A percentile compares a stretch with the other conserved stretches of the same genome.
phyloP scores from a whole-genome alignment of 441 rosid genomes.

The Pelargonium fulgidum region DNA sequence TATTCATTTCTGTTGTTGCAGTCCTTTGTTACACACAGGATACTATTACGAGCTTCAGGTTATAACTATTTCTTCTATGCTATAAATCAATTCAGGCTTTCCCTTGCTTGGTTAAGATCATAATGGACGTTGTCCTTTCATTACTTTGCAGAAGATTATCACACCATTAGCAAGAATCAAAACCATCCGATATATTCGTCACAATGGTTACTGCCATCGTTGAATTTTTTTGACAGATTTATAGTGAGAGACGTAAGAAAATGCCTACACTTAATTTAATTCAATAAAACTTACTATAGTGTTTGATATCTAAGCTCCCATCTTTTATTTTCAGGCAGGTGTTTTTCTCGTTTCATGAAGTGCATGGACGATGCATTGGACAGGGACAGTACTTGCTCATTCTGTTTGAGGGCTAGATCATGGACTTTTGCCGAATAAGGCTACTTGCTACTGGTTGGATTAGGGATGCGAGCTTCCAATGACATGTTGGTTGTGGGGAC shows the following conservation, averaged over 20 bases:
- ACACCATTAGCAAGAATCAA: conserved; percentile 21
- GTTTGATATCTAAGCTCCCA: neutral
- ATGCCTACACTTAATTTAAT: neutral
- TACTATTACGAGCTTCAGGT: conserved; percentile 46
- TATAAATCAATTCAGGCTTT: neutral
- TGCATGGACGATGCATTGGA: neutral
- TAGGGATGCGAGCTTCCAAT: too few relatives aligned
- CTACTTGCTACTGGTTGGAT: too few relatives aligned
- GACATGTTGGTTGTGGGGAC: too few relatives aligned
- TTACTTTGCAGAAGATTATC: conserved; percentile 37
- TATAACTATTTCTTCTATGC: neutral
- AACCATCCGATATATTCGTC: conserved; percentile 27
- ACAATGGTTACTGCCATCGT: conserved; percentile 66
- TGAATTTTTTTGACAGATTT: conserved; percentile 46
- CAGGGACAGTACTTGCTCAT: too few relatives aligned
- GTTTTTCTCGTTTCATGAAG: conserved; percentile 31
- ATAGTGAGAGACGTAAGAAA: conserved; percentile 51
- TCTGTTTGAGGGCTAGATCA: too few relatives aligned
- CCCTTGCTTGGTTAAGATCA: neutral
- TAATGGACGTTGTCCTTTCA: neutral
- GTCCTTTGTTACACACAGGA: conserved; percentile 72
- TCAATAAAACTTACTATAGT: neutral
- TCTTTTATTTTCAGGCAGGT: conserved; percentile 35
- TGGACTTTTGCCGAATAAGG: too few relatives aligned
- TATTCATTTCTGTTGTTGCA: conserved; percentile 31